phyloP scores from a whole-genome alignment of 768 basidiomycete species.

The Suillus luteus region DNA sequence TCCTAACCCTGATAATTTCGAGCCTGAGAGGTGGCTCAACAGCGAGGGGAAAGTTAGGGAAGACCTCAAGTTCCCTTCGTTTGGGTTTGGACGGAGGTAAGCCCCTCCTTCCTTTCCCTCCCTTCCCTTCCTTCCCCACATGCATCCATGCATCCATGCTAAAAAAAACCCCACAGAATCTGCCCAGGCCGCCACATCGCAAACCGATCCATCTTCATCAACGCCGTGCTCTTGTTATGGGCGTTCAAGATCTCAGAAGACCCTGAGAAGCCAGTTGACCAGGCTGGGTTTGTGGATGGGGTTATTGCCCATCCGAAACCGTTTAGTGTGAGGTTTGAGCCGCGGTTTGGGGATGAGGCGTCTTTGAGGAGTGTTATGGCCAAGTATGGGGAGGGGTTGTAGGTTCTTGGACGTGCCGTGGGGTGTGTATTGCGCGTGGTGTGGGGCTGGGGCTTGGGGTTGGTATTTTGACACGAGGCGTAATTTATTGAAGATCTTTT shows the following conservation, averaged over 20 bases:
- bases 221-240: slow-evolving; percentile 64
- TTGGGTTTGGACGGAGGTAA: slow-evolving; percentile 55
- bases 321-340: slow-evolving; percentile 59
- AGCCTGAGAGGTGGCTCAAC: too few relatives aligned
- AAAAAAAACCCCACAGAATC: slow-evolving; percentile 36
- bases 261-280: slow-evolving; percentile 56
- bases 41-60: slow-evolving; percentile 28
- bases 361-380: slow-evolving; percentile 30
- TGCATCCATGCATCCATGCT: too few relatives aligned
- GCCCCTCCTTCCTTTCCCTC: too few relatives aligned
- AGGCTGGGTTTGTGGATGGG: slow-evolving; percentile 60
- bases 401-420: not conserved
- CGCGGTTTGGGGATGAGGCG: slow-evolving; percentile 36
- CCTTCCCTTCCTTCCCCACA: too few relatives aligned
- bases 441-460: not conserved
- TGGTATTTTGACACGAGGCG: not conserved
- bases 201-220: slow-evolving; percentile 64
- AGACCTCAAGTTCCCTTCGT: slow-evolving; percentile 53
- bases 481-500: not conserved
- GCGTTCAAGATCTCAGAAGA: slow-evolving; percentile 60
- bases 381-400: slow-evolving; percentile 25
- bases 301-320: slow-evolving; percentile 65
- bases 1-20: slow-evolving; percentile 16
- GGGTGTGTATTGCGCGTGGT: not conserved
- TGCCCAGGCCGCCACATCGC: slow-evolving; percentile 69